Percentiles rank a stretch among this genome's conserved stretches.
Evolutionary conservation across 148 eudicot genomes (phyloP).

Genomic region (Vaccinium corymbosum): DNA sequence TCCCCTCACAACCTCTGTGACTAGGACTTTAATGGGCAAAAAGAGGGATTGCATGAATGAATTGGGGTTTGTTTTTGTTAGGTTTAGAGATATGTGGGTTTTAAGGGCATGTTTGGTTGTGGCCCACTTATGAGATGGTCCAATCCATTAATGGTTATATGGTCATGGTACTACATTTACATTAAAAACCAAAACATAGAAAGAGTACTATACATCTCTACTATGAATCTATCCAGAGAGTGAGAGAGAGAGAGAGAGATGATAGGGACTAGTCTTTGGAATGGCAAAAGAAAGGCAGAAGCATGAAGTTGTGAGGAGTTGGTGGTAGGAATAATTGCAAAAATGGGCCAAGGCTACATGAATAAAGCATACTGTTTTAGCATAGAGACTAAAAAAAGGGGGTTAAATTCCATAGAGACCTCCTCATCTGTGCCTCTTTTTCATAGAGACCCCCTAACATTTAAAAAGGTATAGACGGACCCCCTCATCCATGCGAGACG

Average conservation of each 20-base stretch:
- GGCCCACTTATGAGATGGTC: conserved; percentile 2
- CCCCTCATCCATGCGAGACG: too few relatives aligned
- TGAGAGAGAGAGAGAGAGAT: not conserved
- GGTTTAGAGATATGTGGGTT: conserved; percentile 2
- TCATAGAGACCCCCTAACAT: too few relatives aligned
- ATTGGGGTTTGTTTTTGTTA: conserved; percentile 1
- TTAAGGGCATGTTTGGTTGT: conserved; percentile 5
- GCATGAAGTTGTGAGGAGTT: not conserved
- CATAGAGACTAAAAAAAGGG: too few relatives aligned
- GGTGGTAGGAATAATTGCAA: conserved; percentile 10
- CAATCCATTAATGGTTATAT: not conserved
- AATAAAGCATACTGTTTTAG: not conserved
- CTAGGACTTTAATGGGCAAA: conserved; percentile 1
- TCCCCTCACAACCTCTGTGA: conserved; percentile 9
- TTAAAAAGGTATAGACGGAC: too few relatives aligned
- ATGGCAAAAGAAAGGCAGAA: not conserved
- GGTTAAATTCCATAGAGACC: too few relatives aligned
- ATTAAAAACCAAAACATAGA: not conserved
- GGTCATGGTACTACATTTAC: not conserved
- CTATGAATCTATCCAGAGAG: not conserved
- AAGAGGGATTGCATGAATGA: conserved; percentile 1
- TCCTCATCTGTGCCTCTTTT: too few relatives aligned
- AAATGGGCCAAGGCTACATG: conserved; percentile 1
- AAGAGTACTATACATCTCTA: not conserved
- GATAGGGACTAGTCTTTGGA: not conserved